phyloP scores from a whole-genome alignment of 495 filamentous ascomycete species.

The Sporormia fimetaria region DNA sequence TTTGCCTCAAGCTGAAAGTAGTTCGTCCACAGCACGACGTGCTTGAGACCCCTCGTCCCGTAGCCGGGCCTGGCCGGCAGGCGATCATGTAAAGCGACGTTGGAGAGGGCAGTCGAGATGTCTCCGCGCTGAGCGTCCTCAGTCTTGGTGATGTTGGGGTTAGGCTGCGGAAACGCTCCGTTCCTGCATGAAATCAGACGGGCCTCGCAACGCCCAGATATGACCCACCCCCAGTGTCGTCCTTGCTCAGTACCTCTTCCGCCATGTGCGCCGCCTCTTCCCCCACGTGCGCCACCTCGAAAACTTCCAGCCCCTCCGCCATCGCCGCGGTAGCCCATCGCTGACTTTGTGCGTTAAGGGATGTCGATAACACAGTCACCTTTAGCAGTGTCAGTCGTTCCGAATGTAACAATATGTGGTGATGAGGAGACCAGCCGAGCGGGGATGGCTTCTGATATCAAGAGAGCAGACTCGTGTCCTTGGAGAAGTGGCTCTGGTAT shows the following conservation, averaged over 20 bases:
- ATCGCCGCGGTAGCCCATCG: too few relatives aligned
- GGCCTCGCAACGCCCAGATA: background rate
- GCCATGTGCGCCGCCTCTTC: constrained; percentile 12
- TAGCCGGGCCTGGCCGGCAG: constrained; percentile 34
- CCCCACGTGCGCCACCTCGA: background rate
- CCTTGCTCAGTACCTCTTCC: constrained; percentile 2
- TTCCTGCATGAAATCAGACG: constrained; percentile 10
- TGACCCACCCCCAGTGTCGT: constrained; percentile 6
- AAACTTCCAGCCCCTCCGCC: too few relatives aligned
- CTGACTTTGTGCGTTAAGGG: too few relatives aligned
- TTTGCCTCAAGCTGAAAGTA: constrained; percentile 33
- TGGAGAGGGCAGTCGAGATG: constrained; percentile 5
- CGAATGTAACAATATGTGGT: too few relatives aligned
- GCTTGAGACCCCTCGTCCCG: constrained; percentile 32
- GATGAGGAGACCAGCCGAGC: too few relatives aligned
- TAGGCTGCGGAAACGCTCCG: constrained; percentile 19
- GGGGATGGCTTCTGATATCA: too few relatives aligned
- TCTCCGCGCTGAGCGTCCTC: constrained; percentile 15
- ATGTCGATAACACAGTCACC: too few relatives aligned
- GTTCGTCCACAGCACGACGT: constrained; percentile 38
- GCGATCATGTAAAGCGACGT: constrained; percentile 1
- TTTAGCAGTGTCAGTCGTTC: too few relatives aligned
- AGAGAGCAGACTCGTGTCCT: too few relatives aligned
- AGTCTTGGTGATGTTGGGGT: constrained; percentile 13
- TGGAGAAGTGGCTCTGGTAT: too few relatives aligned